Evolutionary conservation across 2,329 filamentous ascomycete species (phyloP), one percentile per base, ranked within the genome.

Genomic region (Pseudogymnoascus pannorum): DNA sequence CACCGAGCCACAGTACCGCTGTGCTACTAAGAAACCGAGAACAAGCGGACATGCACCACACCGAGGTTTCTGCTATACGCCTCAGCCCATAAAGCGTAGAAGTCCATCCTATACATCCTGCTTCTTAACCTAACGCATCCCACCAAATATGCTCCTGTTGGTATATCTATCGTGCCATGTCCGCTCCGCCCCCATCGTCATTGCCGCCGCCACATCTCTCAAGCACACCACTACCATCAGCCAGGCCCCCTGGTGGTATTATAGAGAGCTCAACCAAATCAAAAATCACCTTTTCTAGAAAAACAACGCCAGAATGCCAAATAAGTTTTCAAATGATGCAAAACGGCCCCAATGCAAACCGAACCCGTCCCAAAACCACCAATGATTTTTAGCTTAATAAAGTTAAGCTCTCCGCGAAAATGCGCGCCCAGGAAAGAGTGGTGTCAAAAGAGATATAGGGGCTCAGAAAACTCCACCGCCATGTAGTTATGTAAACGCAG

Each of bases 401-500:
- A 29, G 24, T 31, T 4, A 54, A 54, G 48, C 48, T 14, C 31
- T 31, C 4, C 48, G 26, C 48, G 16, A 31, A 31, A 18, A 31
- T 18, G 48, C 26, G 48, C 11, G 48, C 26, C 48, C 26, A 18
- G n/a, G n/a, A 54, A 31, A 54, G 1, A 54, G n/a, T 29, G n/a
- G n/a, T 11, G 44, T 51, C n/a, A 11, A 54, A 54, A 20, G 48
- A 54, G 26, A 54, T 31, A 18, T 54, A 54, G 14, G 48, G 16
- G 48, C 12, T 18, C 48, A 31, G n/a, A 54, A 54, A 54, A 54
- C 48, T 54, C 48, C 48, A 26, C 48, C 48, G 48, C 48, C 26
- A 54, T 54, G 48, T 54, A 26, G 26, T 54, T 54, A 54, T 51
- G 16, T 54, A 54, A 54, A 54, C 48, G 26, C 48, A 31, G 11